Conservation (phyloP, 2,329 filamentous ascomycete genomes). For the Nothophoma quercina region DNA sequence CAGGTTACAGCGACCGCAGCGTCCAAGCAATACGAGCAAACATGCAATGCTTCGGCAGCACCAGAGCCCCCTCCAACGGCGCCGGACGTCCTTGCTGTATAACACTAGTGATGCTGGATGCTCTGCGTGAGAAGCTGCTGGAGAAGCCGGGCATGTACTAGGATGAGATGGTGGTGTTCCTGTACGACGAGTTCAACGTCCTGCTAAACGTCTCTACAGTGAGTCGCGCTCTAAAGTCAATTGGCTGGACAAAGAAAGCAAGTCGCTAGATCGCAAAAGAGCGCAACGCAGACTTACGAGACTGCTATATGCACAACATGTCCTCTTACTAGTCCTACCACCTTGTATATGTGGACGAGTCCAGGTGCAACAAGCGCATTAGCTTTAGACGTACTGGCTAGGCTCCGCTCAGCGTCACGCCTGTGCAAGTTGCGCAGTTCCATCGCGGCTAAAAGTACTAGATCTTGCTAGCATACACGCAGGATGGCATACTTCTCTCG, state of each 20-base stretch:
- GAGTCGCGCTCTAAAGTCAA: slow-evolving; percentile 28
- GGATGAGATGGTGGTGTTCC: slow-evolving; percentile 37
- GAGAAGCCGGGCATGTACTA: slow-evolving; percentile 39
- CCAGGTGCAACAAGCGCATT: slow-evolving; percentile 48
- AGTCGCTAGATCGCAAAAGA: slow-evolving; percentile 43
- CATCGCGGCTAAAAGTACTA: slow-evolving; percentile 18
- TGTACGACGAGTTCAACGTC: slow-evolving; percentile 36
- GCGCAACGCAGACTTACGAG: slow-evolving; percentile 44
- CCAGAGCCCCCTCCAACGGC: not conserved
- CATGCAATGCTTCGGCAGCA: not conserved
- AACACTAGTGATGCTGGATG: slow-evolving; percentile 42
- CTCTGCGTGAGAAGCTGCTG: slow-evolving; percentile 36
- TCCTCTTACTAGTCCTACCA: slow-evolving; percentile 45
- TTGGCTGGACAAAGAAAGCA: slow-evolving; percentile 45
- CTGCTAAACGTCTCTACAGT: slow-evolving; percentile 28
- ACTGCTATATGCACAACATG: slow-evolving; percentile 46
- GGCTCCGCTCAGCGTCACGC: slow-evolving; percentile 33
- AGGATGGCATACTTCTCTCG: slow-evolving; percentile 11
- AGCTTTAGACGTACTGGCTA: slow-evolving; percentile 46
- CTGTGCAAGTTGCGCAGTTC: slow-evolving; percentile 29
- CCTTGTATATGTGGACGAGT: slow-evolving; percentile 50
- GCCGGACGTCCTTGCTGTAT: too few relatives aligned
- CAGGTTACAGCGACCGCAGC: not conserved
- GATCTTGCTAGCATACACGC: slow-evolving; percentile 14
- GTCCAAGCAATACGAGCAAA: not conserved